A percentile compares a stretch with the other conserved stretches of the same genome.
phyloP scores from a whole-genome alignment of 2,329 filamentous ascomycete genomes.

The Coleophoma crateriformis region DNA sequence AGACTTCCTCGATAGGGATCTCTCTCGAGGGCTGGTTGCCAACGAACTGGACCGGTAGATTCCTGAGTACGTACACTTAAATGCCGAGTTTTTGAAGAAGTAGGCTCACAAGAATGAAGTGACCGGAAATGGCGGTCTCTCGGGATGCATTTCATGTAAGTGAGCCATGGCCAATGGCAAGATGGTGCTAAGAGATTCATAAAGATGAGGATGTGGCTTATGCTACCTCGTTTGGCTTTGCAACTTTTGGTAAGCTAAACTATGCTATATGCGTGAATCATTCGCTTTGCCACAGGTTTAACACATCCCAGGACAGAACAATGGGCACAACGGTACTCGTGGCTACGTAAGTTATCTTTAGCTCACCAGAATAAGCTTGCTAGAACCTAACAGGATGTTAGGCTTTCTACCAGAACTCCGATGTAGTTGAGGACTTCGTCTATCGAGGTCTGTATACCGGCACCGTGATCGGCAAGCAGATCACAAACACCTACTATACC shows the following conservation, averaged over 20 bases:
- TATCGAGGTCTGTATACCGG: constrained; percentile 15
- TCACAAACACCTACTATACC: constrained; percentile 28
- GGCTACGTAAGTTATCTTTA: constrained; percentile 7
- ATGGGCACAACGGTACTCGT: constrained; percentile 21
- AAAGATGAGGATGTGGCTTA: constrained; percentile 14
- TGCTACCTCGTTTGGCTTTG: constrained; percentile 13
- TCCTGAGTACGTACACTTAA: constrained; percentile 25
- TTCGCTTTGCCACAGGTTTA: too few relatives aligned
- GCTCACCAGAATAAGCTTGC: background rate
- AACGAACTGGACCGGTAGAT: constrained; percentile 34
- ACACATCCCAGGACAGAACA: constrained; percentile 11
- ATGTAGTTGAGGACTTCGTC: constrained; percentile 21
- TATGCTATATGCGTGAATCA: too few relatives aligned
- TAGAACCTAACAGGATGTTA: background rate
- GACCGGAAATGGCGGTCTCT: constrained; percentile 17
- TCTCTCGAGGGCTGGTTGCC: constrained; percentile 23
- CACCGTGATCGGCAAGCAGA: constrained; percentile 15
- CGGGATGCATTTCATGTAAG: constrained; percentile 17
- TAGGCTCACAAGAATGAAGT: background rate
- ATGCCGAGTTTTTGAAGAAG: too few relatives aligned
- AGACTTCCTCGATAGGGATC: constrained; percentile 5
- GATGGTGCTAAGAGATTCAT: background rate
- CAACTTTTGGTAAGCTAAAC: constrained; percentile 12
- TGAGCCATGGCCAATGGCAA: background rate
- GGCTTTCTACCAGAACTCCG: constrained; percentile 14